Base-by-base conservation (phyloP, 495 filamentous ascomycete species). In the Hypomontagnella submonticulosa region DNA sequence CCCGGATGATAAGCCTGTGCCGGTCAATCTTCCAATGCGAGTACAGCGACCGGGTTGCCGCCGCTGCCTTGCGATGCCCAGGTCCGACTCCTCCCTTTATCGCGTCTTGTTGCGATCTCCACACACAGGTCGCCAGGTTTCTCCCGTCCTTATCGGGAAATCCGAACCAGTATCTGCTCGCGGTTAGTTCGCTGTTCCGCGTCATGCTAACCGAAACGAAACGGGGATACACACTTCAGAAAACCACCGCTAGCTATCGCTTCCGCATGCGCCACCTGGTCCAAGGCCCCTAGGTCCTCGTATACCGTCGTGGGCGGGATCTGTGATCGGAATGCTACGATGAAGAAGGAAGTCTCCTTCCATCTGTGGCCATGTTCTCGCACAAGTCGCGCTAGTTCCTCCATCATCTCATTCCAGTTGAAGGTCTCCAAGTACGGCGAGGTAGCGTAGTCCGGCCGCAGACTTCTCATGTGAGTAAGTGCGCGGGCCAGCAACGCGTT, bases 111-210 rank as follows among this genome's bases (percentile, higher is more conserved):
- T 83, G 80, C 67, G 80, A 85, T 37, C 89, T 81, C 91, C 91
- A 94, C 61, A 94, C 70, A 72, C 89, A 93, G 42, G 90, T 93
- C 46, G 90, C 90, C 61, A 93, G 74, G 75, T 93, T 93, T 69
- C 81, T 79, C 19, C 83, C 80, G 32, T 88, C 73, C 33, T 72
- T 79, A 76, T 92, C 84, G 32, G 89, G 89, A 27, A 73, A 75
- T 11, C 90, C 90, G 72, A 90, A 93, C 91, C 91, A 95, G 77
- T 93, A 93, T 63, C 83, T 85, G 69, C n/a, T 23, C 2, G 34
- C 16, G 63, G 67, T 77, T 55, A 76, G 69, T 69, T 30, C 51
- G 47, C 57, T 57, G 32, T 52, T 54, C 27, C 56, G 19, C 30
- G 15, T 18, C n/a, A 43, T 19, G 36, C 33, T 36, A 13, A 15